Percentiles rank a stretch among this genome's conserved stretches.
Evolutionary conservation across 2,329 filamentous ascomycete species (phyloP).

Genomic region (Raffaelea deltoideospora): DNA sequence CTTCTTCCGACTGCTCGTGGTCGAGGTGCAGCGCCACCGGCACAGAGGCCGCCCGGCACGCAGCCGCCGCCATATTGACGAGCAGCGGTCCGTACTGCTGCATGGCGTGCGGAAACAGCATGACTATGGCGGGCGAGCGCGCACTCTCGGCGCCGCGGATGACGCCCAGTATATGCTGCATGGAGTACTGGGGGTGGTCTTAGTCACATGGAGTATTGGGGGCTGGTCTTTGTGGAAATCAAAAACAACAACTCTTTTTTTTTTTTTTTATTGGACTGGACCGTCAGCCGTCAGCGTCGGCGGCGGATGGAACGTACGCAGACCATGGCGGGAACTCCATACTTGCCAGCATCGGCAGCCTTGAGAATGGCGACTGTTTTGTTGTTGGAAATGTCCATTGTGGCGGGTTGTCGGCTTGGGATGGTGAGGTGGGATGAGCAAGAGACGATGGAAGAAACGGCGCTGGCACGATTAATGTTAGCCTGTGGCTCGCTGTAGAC

Average conservation of each 20-base stretch:
- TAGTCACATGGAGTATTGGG: no score
- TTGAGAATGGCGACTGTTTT: slow-evolving; percentile 39
- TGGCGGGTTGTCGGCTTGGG: neutral
- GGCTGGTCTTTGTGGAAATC: no score
- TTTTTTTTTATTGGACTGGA: no score
- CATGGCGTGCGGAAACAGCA: neutral
- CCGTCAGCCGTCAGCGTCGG: no score
- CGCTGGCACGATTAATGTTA: no score
- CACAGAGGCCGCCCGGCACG: no score
- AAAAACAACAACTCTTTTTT: no score
- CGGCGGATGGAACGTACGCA: slow-evolving; percentile 11
- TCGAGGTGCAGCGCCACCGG: no score
- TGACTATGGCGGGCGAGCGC: neutral
- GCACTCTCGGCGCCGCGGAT: neutral
- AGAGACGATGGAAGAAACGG: no score
- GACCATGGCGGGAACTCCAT: slow-evolving; percentile 40
- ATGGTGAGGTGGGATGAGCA: neutral
- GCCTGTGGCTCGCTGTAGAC: no score
- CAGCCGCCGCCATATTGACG: neutral
- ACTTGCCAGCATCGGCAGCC: slow-evolving; percentile 35
- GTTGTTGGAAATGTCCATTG: slow-evolving; percentile 19
- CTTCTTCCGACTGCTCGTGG: no score
- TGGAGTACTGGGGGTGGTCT: neutral
- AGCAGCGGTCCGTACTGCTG: neutral
- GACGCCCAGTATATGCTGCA: neutral